Evolutionary conservation across 2,329 filamentous ascomycete genomes (phyloP), one percentile per base, ranked within the genome.

Genomic region (Fusarium sp.): DNA sequence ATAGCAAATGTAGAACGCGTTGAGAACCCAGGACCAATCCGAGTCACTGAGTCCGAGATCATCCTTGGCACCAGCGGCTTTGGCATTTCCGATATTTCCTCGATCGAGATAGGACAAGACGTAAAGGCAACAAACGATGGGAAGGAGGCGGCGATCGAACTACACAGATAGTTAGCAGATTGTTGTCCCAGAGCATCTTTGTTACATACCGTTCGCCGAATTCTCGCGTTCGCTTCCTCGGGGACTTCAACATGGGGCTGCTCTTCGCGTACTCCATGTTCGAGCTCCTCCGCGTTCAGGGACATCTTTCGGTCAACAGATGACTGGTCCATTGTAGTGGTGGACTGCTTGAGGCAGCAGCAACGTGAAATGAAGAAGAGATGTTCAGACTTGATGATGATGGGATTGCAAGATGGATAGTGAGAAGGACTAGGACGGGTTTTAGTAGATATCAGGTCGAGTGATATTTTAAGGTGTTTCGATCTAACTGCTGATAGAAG

Each of bases 101-200:
- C 69, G 66, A 40, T 71, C 69, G 29, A 71, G 54, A 42, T 73
- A 73, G n/a, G 70, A 73, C 5, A 73, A 20, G 18, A 73, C 47
- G 54, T 73, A 73, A 4, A 73, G 65, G 20, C 64, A 70, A 27
- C 70, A 73, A 2, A 71, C 45, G 10, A 71, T 60, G 2, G 69
- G 69, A 13, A 71, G 62, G 14, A 71, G 47, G 5, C 66, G 57
- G 13, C 66, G 66, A 33, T 71, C 69, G 33, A 71, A 69, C 69
- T 71, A 3, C 9, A 14, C 14, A 27, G 7, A 31, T 9, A 18
- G 54, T 58, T 29, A 58, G 54, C 22, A 25, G 1, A 20, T 10
- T n/a, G 5, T 14, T n/a, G 7, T 20, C 18, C 22, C 4, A 22
- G 16, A 16, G 2, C 3, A 58, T 36, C 1, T 6, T 14, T 27